Percentiles rank a stretch among this genome's conserved stretches.
phyloP scores from a whole-genome alignment of 306 rosid species.

The Begonia fuchsioides region DNA sequence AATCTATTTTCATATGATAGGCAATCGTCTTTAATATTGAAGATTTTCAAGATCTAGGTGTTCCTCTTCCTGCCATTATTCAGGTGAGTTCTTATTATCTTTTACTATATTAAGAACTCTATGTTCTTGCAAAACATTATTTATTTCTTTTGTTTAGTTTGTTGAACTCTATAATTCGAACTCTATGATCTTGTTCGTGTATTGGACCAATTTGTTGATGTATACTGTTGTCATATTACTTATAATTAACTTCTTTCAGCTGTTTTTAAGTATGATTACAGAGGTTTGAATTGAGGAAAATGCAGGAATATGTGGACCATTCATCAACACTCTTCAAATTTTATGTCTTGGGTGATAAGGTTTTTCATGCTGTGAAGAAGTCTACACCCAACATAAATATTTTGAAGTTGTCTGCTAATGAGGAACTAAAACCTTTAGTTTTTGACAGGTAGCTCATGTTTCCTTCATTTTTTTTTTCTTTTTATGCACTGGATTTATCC shows the following conservation, averaged over 20 bases:
- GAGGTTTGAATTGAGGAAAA: conserved; percentile 1
- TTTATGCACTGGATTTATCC: background rate
- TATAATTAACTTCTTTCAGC: no score
- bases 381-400: conserved; percentile 59
- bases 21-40: conserved; percentile 61
- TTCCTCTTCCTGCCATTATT: conserved; percentile 87
- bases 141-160: no score
- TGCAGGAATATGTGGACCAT: conserved; percentile 88
- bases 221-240: no score
- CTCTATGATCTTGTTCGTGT: no score
- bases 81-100: conserved; percentile 25
- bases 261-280: no score
- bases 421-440: conserved; percentile 46
- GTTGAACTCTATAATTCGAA: no score
- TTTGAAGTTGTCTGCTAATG: conserved; percentile 29
- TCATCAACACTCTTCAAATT: conserved; percentile 75
- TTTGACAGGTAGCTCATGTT: conserved; percentile 41
- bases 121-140: no score
- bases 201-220: no score
- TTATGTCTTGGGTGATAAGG: conserved; percentile 64
- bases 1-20: conserved; percentile 12
- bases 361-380: conserved; percentile 70
- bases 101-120: background rate
- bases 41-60: conserved; percentile 48
- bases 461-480: conserved; percentile 7